Conservation (phyloP, 371 early-diverging fungal genomes). For the Mycotypha africana region DNA sequence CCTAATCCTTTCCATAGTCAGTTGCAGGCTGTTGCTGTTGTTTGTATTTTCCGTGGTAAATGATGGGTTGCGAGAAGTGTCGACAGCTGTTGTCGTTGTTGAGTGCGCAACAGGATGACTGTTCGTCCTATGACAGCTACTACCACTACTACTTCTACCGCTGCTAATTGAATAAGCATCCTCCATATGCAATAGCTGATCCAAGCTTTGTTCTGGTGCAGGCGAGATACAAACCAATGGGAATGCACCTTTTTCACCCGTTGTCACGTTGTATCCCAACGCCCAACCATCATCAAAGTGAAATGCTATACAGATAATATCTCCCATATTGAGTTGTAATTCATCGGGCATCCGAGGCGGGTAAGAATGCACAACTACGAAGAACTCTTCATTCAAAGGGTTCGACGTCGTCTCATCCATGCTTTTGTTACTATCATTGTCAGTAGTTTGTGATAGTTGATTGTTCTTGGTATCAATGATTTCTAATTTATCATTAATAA, state of each 20-base stretch:
- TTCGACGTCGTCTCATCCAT: not conserved
- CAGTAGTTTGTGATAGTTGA: too few relatives aligned
- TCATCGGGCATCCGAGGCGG: slow-evolving; percentile 52
- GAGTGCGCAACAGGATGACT: too few relatives aligned
- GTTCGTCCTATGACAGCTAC: too few relatives aligned
- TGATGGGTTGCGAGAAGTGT: not conserved
- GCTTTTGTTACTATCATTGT: too few relatives aligned
- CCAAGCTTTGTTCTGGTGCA: slow-evolving; percentile 23
- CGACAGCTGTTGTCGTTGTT: not conserved
- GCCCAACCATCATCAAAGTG: slow-evolving; percentile 70
- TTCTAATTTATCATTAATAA: too few relatives aligned
- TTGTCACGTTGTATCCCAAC: slow-evolving; percentile 54
- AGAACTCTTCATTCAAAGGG: slow-evolving; percentile 19
- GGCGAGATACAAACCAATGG: slow-evolving; percentile 54
- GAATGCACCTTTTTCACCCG: slow-evolving; percentile 60
- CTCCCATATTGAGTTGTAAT: slow-evolving; percentile 50
- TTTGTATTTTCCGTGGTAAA: not conserved
- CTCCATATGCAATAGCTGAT: slow-evolving; percentile 17
- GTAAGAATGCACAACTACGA: slow-evolving; percentile 39
- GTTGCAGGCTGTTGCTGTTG: not conserved
- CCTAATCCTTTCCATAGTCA: not conserved
- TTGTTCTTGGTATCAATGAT: too few relatives aligned
- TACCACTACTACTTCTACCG: too few relatives aligned
- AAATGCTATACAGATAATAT: slow-evolving; percentile 52
- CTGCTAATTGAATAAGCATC: not conserved